Base-by-base conservation (phyloP, 768 basidiomycete genomes). In the Podaxis sp. region DNA sequence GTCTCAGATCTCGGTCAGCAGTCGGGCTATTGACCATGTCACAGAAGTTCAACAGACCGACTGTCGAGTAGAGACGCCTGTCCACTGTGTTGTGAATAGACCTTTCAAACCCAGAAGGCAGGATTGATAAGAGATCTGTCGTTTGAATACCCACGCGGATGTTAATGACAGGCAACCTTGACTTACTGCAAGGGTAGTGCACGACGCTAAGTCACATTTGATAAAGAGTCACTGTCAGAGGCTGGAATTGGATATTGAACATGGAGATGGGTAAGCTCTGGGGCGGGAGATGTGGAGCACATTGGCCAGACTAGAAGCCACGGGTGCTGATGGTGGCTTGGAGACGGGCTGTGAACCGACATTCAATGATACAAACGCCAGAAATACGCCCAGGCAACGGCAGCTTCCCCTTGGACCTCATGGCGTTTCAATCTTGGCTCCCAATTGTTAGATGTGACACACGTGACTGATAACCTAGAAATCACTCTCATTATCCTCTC, bases 391-490 rank as follows among this genome's bases (percentile, higher is more conserved):
- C 24, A 53, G 25, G 24, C 19, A 7, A 55, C 36, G 19, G 17
- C 54, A 55, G 19, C 33, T 40, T 38, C 12, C 13, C 13, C 8
- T 50, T 50, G 54, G 37, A 22, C 24, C 54, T 40, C 54, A 38
- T 55, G 54, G 54, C 38, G 54, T 36, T 38, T 15, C 54, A 55
- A 55, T 55, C 22, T 53, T 36, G 27, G 52, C 52, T 7, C 29
- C 9, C 13, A 43, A 55, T 61, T 61, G 59, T 55, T 54, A 47
- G 52, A 49, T 43, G 36, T 24, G 53, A 27, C 54, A 22, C 55
- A 62, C 61, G 61, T 62, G 61, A 62, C 61, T 50, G 54, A 55
- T 49, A 49, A 40, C 29, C 43, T 49, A 55, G 54, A 55, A 55
- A 55, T 55, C 33, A 12, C 19, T 22, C 13, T 22, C 54, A 55